Conservation (phyloP, 768 basidiomycete genomes). For the Hemileccinum impolitum region DNA sequence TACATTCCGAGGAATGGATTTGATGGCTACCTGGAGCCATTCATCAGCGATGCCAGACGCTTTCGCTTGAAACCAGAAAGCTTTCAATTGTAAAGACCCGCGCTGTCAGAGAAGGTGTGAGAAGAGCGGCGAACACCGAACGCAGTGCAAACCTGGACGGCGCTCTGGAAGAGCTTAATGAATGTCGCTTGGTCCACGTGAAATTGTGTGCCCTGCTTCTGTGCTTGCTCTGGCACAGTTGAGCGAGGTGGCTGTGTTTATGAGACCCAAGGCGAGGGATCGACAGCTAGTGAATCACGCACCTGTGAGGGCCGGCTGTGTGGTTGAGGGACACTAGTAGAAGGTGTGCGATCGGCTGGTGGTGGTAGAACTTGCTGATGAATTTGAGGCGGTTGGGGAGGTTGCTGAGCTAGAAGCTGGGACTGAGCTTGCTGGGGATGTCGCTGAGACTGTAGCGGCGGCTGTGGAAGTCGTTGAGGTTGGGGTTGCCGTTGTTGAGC, state of each 20-base stretch:
- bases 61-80: constrained; percentile 13
- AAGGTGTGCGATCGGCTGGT: not conserved
- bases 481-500: not conserved
- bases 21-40: constrained; percentile 17
- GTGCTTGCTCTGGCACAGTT: constrained; percentile 6
- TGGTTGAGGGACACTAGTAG: constrained; percentile 1
- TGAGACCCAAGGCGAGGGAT: not conserved
- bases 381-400: constrained; percentile 1
- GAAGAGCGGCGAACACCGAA: not conserved
- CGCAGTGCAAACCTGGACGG: constrained; percentile 16
- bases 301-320: constrained; percentile 2
- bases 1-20: constrained; percentile 15
- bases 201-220: not conserved
- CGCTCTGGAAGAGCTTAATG: constrained; percentile 19
- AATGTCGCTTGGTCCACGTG: constrained; percentile 15
- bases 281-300: not conserved
- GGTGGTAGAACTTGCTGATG: not conserved
- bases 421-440: not conserved
- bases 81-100: constrained; percentile 12
- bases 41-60: constrained; percentile 16
- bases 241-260: constrained; percentile 1
- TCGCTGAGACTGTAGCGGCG: not conserved
- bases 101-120: constrained; percentile 11
- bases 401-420: not conserved
- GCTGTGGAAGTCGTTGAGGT: not conserved